Conservation (phyloP, 768 basidiomycete species). For the Boletus bicolor region DNA sequence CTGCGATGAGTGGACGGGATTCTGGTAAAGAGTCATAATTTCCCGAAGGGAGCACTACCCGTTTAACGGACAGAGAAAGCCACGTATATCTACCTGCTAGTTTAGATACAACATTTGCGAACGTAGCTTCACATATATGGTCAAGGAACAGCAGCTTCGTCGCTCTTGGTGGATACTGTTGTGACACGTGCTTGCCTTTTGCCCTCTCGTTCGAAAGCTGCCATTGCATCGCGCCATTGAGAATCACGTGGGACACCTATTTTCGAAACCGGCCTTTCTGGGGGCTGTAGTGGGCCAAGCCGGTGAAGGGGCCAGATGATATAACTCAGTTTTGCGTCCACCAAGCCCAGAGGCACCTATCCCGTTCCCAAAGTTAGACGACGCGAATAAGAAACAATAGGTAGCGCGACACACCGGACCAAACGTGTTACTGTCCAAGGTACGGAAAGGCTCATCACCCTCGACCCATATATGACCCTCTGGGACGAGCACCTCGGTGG, state of each 20-base stretch:
- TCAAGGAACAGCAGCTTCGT: not conserved
- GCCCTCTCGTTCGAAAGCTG: slow-evolving; percentile 30
- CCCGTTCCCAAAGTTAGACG: not conserved
- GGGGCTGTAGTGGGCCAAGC: slow-evolving; percentile 35
- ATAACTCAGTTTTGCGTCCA: slow-evolving; percentile 48
- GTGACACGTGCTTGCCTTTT: slow-evolving; percentile 25
- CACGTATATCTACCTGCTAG: not conserved
- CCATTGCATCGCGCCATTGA: slow-evolving; percentile 29
- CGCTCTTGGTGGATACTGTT: not conserved
- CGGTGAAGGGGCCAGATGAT: slow-evolving; percentile 53
- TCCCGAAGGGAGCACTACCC: not conserved
- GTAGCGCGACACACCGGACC: slow-evolving; percentile 51
- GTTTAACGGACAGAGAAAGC: not conserved
- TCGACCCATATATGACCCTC: slow-evolving; percentile 72
- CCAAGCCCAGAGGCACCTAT: slow-evolving; percentile 43
- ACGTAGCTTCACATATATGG: not conserved
- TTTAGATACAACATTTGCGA: not conserved
- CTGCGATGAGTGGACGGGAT: not conserved
- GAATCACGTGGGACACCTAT: slow-evolving; percentile 20
- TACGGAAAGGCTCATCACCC: slow-evolving; percentile 42
- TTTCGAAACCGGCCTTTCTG: slow-evolving; percentile 19
- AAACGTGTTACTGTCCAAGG: slow-evolving; percentile 69
- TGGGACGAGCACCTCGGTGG: slow-evolving; percentile 51
- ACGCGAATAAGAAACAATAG: not conserved
- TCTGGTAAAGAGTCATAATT: not conserved